Conservation (phyloP, 164 flowering plant genomes). For the Tetracentron sinense region DNA sequence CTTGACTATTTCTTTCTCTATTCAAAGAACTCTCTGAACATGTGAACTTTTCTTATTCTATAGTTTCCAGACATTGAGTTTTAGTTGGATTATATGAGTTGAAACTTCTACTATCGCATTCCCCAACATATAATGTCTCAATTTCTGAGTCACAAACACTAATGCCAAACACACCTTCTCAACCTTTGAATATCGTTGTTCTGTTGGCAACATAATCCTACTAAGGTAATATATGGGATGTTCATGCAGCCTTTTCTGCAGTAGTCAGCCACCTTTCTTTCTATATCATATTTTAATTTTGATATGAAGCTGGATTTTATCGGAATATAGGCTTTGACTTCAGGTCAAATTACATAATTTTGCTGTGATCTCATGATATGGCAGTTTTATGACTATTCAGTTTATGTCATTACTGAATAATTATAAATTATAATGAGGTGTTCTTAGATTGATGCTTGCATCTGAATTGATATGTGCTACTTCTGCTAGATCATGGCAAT, state of each 20-base stretch:
- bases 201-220: no score
- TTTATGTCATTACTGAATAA: neutral
- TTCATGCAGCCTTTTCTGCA: no score
- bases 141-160: no score
- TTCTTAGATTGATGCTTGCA: neutral
- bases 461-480: constrained; percentile 7
- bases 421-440: neutral
- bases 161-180: no score
- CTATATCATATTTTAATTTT: neutral
- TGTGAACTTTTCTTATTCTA: neutral
- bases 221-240: no score
- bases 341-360: neutral
- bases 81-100: no score
- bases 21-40: neutral
- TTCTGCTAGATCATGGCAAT: constrained; percentile 84
- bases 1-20: neutral
- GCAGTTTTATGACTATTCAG: neutral
- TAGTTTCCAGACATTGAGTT: no score
- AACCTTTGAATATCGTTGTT: no score
- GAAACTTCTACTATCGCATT: no score
- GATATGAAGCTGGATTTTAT: neutral
- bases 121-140: no score
- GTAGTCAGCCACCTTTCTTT: neutral
- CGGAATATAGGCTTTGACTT: neutral
- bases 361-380: neutral